Evolutionary conservation across 108 stramenopile genomes (phyloP), one percentile per base, ranked within the genome.

Genomic region (Cyclotella atomus): DNA sequence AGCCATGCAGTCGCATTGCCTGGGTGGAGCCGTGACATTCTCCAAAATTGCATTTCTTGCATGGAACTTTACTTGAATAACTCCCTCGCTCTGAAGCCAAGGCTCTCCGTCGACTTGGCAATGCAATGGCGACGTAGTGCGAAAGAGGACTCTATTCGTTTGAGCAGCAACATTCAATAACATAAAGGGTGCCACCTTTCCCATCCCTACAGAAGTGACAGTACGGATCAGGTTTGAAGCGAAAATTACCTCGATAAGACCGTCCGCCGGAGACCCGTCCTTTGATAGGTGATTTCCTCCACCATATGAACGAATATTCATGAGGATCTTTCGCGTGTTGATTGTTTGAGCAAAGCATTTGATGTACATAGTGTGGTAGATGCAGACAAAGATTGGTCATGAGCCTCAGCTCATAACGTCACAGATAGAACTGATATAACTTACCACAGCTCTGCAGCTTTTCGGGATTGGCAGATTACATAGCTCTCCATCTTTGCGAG

Each of bases 71-170:
- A 83, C 49, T 35, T 80, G 68, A 27, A 83, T 71, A 20, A 83
- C 46, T 38, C 78, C 83, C 54, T 66, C 72, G 53, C 78, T 74
- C 71, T 91, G 88, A 21, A 82, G 50, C 89, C 89, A 91, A 9
- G 89, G 89, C 71, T 91, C 89, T 29, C 89, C 89, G 60, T 91
- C 89, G 0, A 91, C 87, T 66, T 91, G 89, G 71, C 83, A 86
- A 68, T 86, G 85, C 41, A 87, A 29, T 28, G 81, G 78, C 21
- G 66, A 67, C 52, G 23, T 61, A 19, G 80, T 83, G 52, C 69
- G 36, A 23, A 85, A 79, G 55, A 67, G 65, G 27, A 85, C 69
- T 41, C 73, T 60, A 53, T 78, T 73, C 23, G 85, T 70, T 68
- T 81, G 67, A 2, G 85, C 68, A 36, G 70, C 79, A 8, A 83